phyloP scores from a whole-genome alignment of 768 basidiomycete species.

The Lactarius psammicola region DNA sequence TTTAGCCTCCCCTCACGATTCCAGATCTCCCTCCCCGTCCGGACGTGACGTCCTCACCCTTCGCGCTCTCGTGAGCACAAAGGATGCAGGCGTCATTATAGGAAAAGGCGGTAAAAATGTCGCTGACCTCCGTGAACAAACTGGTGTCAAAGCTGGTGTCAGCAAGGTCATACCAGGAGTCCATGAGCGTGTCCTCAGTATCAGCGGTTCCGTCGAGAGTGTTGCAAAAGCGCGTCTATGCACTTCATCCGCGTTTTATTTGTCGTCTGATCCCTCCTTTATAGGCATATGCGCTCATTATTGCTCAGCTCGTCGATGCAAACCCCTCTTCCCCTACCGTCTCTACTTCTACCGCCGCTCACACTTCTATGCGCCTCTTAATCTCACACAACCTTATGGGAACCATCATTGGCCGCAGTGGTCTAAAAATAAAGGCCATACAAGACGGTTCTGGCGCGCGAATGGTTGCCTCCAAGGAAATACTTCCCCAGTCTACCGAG shows the following conservation, averaged over 20 bases:
- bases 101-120: slow-evolving; percentile 97
- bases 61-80: slow-evolving; percentile 92
- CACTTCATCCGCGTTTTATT: slow-evolving; percentile 25
- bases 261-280: slow-evolving; percentile 18
- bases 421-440: slow-evolving; percentile 98
- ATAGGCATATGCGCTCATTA: slow-evolving; percentile 94
- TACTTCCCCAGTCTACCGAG: slow-evolving; percentile 98
- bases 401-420: slow-evolving; percentile 93
- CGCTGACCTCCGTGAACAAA: slow-evolving; percentile 91
- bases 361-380: slow-evolving; percentile 92
- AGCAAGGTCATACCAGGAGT: slow-evolving; percentile 98
- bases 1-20: slow-evolving; percentile 60
- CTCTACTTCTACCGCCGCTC: slow-evolving; percentile 54
- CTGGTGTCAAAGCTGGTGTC: slow-evolving; percentile 97
- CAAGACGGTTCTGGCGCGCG: slow-evolving; percentile 94
- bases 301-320: slow-evolving; percentile 83
- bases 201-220: slow-evolving; percentile 87
- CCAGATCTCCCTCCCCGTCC: slow-evolving; percentile 73
- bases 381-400: slow-evolving; percentile 99
- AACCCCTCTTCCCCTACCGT: slow-evolving; percentile 73
- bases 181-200: slow-evolving; percentile 94
- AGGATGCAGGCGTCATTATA: slow-evolving; percentile 96
- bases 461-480: slow-evolving; percentile 99
- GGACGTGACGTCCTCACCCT: slow-evolving; percentile 80
- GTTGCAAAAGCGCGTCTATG: slow-evolving; percentile 73